A percentile compares a stretch with the other conserved stretches of the same genome.
phyloP scores from a whole-genome alignment of 2,329 filamentous ascomycete genomes.

The Colletotrichum simmondsii region DNA sequence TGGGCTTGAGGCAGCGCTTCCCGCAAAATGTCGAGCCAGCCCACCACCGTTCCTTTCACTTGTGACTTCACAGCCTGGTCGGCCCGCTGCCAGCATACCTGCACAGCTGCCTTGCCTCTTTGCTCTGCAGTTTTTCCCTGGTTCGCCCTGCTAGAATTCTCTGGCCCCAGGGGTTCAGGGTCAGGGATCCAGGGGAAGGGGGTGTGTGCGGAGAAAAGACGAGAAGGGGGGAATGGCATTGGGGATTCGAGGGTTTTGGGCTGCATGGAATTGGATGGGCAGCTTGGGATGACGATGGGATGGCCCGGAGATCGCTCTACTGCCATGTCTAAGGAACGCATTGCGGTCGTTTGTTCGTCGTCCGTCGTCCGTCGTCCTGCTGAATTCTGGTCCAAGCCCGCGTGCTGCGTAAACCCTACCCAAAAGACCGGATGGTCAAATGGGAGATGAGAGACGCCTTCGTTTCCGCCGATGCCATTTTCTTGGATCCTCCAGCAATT shows the following conservation, averaged over 20 bases:
- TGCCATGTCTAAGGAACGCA: not conserved
- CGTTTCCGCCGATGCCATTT: not conserved
- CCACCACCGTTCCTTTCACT: not conserved
- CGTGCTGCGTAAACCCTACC: not conserved
- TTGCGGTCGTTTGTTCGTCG: not conserved
- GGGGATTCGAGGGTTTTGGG: conserved; percentile 18
- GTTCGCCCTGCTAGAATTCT: conserved; percentile 5
- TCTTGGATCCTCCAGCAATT: not conserved
- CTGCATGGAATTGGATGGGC: conserved; percentile 2
- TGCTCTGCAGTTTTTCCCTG: not conserved
- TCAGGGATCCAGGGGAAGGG: conserved; percentile 17
- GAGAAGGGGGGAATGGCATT: not conserved
- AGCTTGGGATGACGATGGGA: conserved; percentile 13
- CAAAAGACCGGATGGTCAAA: conserved; percentile 7
- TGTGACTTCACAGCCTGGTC: not conserved
- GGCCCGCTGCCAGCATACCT: conserved; percentile 11
- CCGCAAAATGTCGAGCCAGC: conserved; percentile 9
- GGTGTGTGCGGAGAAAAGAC: conserved; percentile 17
- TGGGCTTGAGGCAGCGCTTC: conserved; percentile 28
- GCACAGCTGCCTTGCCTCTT: not conserved
- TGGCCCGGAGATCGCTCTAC: conserved; percentile 27
- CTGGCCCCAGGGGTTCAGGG: conserved; percentile 7
- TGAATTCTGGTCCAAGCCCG: not conserved
- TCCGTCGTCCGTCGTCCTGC: conserved; percentile 3
- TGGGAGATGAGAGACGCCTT: conserved; percentile 18